Evolutionary conservation across 768 basidiomycete species (phyloP).

Genomic region (Hypsizygus marmoreus): DNA sequence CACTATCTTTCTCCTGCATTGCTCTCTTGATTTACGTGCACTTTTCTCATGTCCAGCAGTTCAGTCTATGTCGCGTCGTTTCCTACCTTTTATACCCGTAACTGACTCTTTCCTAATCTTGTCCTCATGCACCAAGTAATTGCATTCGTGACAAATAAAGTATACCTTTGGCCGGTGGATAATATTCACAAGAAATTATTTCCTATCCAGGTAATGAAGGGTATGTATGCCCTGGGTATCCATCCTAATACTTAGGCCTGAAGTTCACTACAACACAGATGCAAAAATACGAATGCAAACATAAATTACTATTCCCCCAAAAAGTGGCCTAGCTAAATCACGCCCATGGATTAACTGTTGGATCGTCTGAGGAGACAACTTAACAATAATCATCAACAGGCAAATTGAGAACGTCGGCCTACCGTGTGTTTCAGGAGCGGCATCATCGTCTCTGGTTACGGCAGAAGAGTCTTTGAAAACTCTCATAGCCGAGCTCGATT

Average conservation of each 20-base stretch:
- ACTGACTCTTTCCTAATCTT: conserved; percentile 23
- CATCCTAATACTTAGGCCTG: too few relatives aligned
- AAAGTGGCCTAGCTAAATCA: too few relatives aligned
- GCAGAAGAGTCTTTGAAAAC: background rate
- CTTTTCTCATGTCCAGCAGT: conserved; percentile 21
- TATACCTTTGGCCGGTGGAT: conserved; percentile 15
- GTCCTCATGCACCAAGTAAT: conserved; percentile 11
- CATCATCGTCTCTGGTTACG: too few relatives aligned
- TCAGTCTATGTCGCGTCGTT: conserved; percentile 33
- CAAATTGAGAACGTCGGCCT: too few relatives aligned
- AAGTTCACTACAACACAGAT: too few relatives aligned
- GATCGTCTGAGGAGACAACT: background rate
- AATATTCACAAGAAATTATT: too few relatives aligned
- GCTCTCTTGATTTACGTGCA: conserved; percentile 25
- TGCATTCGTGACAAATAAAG: conserved; percentile 11
- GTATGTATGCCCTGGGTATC: too few relatives aligned
- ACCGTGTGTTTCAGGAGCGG: background rate
- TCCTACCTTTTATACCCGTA: conserved; percentile 34
- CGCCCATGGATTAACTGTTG: conserved; percentile 2
- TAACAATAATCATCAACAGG: too few relatives aligned
- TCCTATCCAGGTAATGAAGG: too few relatives aligned
- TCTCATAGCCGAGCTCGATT: background rate
- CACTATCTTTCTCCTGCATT: conserved; percentile 25
- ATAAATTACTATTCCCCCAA: too few relatives aligned
- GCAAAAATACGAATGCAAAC: background rate